Evolutionary conservation across 73 alveolate species (phyloP).

Genomic region (Symbiodinium natans): DNA sequence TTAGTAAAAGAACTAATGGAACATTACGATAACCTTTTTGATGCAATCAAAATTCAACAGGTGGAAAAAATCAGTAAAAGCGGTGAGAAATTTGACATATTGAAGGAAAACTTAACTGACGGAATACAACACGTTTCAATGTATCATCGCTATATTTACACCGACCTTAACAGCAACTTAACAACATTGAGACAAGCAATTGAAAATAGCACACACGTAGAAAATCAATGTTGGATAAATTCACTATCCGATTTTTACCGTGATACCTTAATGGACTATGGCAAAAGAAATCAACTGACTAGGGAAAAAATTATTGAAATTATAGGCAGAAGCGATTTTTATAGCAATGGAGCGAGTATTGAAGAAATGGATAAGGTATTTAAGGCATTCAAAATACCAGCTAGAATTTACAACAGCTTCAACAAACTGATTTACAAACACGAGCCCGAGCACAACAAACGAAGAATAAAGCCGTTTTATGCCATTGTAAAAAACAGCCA

Average conservation of each 20-base stretch:
- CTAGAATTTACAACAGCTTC: background rate
- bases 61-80: background rate
- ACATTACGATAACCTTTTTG: background rate
- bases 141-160: background rate
- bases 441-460: background rate
- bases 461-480: background rate
- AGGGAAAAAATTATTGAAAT: background rate
- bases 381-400: background rate
- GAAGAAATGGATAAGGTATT: background rate
- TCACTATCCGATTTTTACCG: background rate
- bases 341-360: background rate
- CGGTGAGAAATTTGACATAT: background rate
- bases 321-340: background rate
- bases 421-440: background rate
- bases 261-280: background rate
- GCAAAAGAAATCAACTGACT: background rate
- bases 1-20: background rate
- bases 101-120: background rate
- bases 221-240: background rate
- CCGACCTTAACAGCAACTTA: background rate
- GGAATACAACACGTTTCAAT: background rate
- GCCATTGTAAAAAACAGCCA: background rate
- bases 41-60: background rate
- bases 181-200: background rate
- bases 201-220: background rate